Evolutionary conservation across 768 basidiomycete species (phyloP), one percentile per base, ranked within the genome.

Genomic region (Mycena chlorophos): DNA sequence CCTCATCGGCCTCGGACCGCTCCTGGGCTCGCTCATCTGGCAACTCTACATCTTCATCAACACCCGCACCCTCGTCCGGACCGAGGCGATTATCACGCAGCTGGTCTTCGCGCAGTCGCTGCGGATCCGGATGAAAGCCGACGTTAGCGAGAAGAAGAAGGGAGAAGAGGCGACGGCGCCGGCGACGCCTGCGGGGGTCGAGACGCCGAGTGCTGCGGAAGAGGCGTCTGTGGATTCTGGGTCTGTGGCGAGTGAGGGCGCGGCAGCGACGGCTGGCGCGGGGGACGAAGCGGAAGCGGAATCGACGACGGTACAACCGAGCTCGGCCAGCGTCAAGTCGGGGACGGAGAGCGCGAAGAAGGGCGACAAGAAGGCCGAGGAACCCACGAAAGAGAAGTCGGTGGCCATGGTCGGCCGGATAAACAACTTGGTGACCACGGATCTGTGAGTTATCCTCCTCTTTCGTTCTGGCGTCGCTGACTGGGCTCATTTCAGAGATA

Each of bases 391-490:
- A 30, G 28, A 34, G 27, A 53, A 45, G 23, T 43, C n/a, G 34
- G 34, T 37, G n/a, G 10, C 10, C 64, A 67, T 89, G n/a, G 80
- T 85, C 31, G 89, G 90, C 8, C 87, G 83, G 65, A 85, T 91
- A 64, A 91, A 88, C 68, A 91, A 89, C 53, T 70, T 91, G 5
- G 80, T 89, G 29, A 84, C 88, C 5, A 84, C 85, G 1, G 89
- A 92, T 68, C 23, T 60, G 66, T 37, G n/a, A n/a, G n/a, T n/a
- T n/a, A n/a, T n/a, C n/a, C n/a, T n/a, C n/a, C n/a, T n/a, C n/a
- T n/a, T n/a, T n/a, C n/a, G n/a, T n/a, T n/a, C n/a, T n/a, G n/a
- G n/a, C n/a, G n/a, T n/a, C n/a, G n/a, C n/a, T n/a, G n/a, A n/a
- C n/a, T n/a, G n/a, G n/a, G n/a, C n/a, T n/a, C n/a, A n/a, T n/a